These are phyloP conservation scores for Homolaphlyctis polyrhiza DNA, from an alignment of 371 early-diverging fungal species.

Conservation along the genomic window DNA sequence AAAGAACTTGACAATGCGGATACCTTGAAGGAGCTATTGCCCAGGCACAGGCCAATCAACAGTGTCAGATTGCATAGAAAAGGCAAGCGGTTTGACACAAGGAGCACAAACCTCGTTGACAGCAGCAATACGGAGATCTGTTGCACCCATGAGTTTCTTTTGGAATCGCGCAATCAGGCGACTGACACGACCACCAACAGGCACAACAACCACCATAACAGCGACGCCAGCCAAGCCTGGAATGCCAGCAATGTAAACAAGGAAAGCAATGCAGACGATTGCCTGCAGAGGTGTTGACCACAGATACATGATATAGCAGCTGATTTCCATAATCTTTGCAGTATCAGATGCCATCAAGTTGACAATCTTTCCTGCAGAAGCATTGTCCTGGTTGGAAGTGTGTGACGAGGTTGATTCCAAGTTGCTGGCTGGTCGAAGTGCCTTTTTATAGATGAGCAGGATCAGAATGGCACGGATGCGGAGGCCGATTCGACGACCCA, in stretches of 20 bases:
- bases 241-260: slow-evolving; percentile 24
- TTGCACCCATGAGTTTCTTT: slow-evolving; percentile 22
- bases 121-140: slow-evolving; percentile 34
- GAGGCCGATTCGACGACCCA: slow-evolving; percentile 19
- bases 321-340: slow-evolving; percentile 17
- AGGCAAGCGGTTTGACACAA: no score
- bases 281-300: slow-evolving; percentile 19
- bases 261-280: slow-evolving; percentile 17
- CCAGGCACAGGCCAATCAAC: background rate
- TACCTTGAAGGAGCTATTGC: slow-evolving; percentile 25
- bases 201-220: slow-evolving; percentile 26
- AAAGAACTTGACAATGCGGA: slow-evolving; percentile 41
- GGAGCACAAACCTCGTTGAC: slow-evolving; percentile 32
- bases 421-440: slow-evolving; percentile 16
- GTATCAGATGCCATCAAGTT: slow-evolving; percentile 30
- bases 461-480: slow-evolving; percentile 28
- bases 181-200: slow-evolving; percentile 20
- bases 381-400: slow-evolving; percentile 8
- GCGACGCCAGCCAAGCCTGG: slow-evolving; percentile 34
- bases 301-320: slow-evolving; percentile 16
- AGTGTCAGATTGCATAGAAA: slow-evolving; percentile 17
- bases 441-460: slow-evolving; percentile 34
- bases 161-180: slow-evolving; percentile 20
- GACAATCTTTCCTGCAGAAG: slow-evolving; percentile 26
- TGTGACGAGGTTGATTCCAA: background rate